Evolutionary conservation across 331 rosid species (phyloP).

Genomic region (Ulmus americana): DNA sequence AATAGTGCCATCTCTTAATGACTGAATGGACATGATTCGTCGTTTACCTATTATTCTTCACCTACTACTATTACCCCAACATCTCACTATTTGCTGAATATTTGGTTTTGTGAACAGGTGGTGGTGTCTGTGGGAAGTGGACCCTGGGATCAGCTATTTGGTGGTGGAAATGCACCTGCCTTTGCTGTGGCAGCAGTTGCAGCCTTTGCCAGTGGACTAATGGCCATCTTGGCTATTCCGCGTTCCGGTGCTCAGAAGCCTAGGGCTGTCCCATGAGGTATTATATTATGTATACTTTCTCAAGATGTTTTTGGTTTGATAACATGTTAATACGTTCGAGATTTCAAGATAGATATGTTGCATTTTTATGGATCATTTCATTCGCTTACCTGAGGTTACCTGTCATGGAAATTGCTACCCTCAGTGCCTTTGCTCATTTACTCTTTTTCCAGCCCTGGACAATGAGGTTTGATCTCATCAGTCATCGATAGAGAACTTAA

Average conservation of each 20-base stretch:
- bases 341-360: constrained; percentile 36
- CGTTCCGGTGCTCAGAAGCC: constrained; percentile 65
- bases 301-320: constrained; percentile 3
- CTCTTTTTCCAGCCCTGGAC: neutral
- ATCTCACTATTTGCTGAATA: constrained; percentile 10
- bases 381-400: constrained; percentile 8
- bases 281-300: constrained; percentile 39
- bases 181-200: constrained; percentile 82
- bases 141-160: constrained; percentile 99
- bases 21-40: neutral
- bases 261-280: constrained; percentile 67
- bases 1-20: neutral
- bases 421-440: neutral
- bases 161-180: constrained; percentile 97
- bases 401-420: constrained; percentile 18
- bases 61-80: neutral
- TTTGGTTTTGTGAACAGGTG: constrained; percentile 56
- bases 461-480: neutral
- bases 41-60: neutral
- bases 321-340: constrained; percentile 25
- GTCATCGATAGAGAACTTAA: neutral
- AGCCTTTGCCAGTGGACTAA: constrained; percentile 75
- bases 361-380: constrained; percentile 21
- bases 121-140: constrained; percentile 87
- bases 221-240: constrained; percentile 85